Percentiles rank a stretch among this genome's conserved stretches.
Evolutionary conservation across 257 asterid species (phyloP).

Genomic region (Ehretia macrophylla): DNA sequence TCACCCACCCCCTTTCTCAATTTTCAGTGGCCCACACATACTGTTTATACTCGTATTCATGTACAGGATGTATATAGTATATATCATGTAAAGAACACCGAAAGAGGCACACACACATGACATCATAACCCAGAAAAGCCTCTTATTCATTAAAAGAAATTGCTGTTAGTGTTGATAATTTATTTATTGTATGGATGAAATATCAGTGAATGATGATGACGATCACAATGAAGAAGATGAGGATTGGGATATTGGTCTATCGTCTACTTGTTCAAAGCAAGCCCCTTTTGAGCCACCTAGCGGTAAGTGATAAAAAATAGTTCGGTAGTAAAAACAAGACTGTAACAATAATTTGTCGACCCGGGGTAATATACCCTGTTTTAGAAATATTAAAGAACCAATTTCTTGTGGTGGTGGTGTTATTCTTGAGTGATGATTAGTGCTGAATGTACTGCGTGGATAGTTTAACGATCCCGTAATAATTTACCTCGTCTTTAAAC

Average conservation of each 20-base stretch:
- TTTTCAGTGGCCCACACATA: neutral
- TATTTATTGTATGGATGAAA: neutral
- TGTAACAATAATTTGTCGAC: too few species aligned
- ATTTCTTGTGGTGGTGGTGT: neutral
- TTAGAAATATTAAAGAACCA: too few species aligned
- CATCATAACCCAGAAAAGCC: neutral
- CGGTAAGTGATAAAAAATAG: conserved; percentile 11
- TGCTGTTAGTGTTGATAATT: neutral
- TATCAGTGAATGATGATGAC: neutral
- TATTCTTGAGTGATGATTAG: neutral
- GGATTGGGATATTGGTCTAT: conserved; percentile 10
- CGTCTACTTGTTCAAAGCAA: conserved; percentile 11
- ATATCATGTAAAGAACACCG: neutral
- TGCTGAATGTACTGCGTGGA: too few species aligned
- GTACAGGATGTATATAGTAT: neutral
- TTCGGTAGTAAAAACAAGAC: too few species aligned
- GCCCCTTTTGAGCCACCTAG: conserved; percentile 5
- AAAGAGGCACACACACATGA: neutral
- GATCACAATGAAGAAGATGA: conserved; percentile 16
- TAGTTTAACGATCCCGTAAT: neutral
- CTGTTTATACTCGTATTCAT: neutral
- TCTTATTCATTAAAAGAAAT: neutral
- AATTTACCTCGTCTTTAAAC: neutral
- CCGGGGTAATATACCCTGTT: too few species aligned
- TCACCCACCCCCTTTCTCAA: neutral